Conservation (phyloP, 495 filamentous ascomycete species). For the Hypoxylon subgilvum region DNA sequence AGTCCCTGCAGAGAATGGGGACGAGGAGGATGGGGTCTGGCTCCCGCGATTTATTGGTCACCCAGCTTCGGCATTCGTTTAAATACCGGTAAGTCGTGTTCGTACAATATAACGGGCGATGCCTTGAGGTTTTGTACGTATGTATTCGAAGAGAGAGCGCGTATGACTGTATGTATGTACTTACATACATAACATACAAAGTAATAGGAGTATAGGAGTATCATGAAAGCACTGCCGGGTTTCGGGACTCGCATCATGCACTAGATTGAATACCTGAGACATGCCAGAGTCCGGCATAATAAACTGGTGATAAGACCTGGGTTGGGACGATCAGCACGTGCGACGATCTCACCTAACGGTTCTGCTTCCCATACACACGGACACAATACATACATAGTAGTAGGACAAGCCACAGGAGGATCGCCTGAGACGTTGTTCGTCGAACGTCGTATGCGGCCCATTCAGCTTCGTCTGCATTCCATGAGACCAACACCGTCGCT, state of each 20-base stretch:
- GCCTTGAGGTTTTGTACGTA: no score
- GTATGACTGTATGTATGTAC: no score
- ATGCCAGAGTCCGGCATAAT: slow-evolving; percentile 33
- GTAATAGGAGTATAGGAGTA: no score
- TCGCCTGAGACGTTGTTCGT: slow-evolving; percentile 26
- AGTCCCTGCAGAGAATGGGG: slow-evolving; percentile 3
- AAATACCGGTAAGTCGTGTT: slow-evolving; percentile 14
- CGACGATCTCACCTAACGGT: slow-evolving; percentile 38
- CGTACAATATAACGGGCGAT: slow-evolving; percentile 20
- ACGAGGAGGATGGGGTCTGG: not conserved
- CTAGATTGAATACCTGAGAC: slow-evolving; percentile 14
- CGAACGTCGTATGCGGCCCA: slow-evolving; percentile 16
- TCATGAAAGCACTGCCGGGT: slow-evolving; percentile 32
- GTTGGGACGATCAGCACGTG: slow-evolving; percentile 40
- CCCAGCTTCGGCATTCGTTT: slow-evolving; percentile 19
- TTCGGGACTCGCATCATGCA: slow-evolving; percentile 31
- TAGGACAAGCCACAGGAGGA: slow-evolving; percentile 25
- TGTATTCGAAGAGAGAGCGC: no score
- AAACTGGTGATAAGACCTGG: slow-evolving; percentile 35
- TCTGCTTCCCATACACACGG: slow-evolving; percentile 21
- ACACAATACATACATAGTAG: no score
- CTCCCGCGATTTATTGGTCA: slow-evolving; percentile 19
- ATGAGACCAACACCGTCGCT: slow-evolving; percentile 24
- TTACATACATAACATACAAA: no score
- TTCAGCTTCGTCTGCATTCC: slow-evolving; percentile 32